Evolutionary conservation across 1,284 basidiomycete species (phyloP), one percentile per base, ranked within the genome.

Genomic region (Cronartium quercuum): DNA sequence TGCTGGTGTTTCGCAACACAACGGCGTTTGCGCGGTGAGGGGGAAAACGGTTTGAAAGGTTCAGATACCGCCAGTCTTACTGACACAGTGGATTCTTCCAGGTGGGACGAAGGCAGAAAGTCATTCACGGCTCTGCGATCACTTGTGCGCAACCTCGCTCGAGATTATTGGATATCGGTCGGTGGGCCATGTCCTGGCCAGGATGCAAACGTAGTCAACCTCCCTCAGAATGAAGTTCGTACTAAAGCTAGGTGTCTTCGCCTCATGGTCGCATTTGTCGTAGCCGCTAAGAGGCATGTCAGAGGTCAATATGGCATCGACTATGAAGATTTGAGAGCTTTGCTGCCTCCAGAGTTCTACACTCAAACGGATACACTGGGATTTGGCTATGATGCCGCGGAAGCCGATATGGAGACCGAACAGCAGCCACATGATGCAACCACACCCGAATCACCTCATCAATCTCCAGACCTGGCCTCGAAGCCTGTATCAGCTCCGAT

Each of bases 251-350:
- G 76, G 47, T 78, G 77, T 1, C 38, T 79, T 40, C 75, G 79
- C 10, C 29, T 79, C 18, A 68, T 79, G 35, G 78, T 78, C 3
- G 78, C 79, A 0, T 78, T 78, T 55, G 78, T 79, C 21, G 67
- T 78, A 6, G 79, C 79, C 3, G 76, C 77, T 3, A 81, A 80
- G 60, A 78, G 79, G 40, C 80, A 81, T 38, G 77, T 80, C 12
- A 61, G 80, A 1, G 66, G 77, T 15, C 79, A 81, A 69, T 80
- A 79, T 61, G 80, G 79, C 1, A 75, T 67, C 1, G 80, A 80
- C n/a, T 80, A 78, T 67, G 78, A 79, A 18, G 79, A 79, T 75
- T 68, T 76, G 60, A 37, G 57, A 29, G 71, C 65, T 35, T 41
- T 77, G n/a, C 47, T 55, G 24, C 68, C 75, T 2, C 51, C 67